Conservation (phyloP, 2,329 filamentous ascomycete species). For the Botrytis pseudocinerea region DNA sequence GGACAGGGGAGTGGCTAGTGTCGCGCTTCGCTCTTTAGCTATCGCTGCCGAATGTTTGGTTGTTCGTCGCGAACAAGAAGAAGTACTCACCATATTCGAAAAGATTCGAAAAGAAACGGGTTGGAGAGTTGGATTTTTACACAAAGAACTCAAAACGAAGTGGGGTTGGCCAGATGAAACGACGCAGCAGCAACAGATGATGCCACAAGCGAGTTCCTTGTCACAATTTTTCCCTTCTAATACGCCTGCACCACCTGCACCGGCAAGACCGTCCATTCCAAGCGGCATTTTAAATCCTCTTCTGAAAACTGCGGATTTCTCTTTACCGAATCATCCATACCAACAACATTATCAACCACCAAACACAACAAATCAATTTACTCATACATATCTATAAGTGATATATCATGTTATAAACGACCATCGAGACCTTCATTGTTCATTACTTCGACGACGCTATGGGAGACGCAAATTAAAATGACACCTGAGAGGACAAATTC, state of each 20-base stretch:
- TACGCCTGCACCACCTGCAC: slow-evolving; percentile 32
- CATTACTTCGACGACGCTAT: background rate
- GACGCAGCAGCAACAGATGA: slow-evolving; percentile 33
- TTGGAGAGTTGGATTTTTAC: slow-evolving; percentile 73
- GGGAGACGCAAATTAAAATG: background rate
- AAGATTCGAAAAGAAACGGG: slow-evolving; percentile 75
- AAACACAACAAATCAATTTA: slow-evolving; percentile 45
- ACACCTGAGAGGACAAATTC: background rate
- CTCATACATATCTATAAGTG: slow-evolving; percentile 34
- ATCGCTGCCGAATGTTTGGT: slow-evolving; percentile 75
- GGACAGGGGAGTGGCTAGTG: slow-evolving; percentile 74
- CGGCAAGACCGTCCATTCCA: slow-evolving; percentile 33
- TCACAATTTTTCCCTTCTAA: slow-evolving; percentile 36
- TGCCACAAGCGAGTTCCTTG: slow-evolving; percentile 33
- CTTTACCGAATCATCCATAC: slow-evolving; percentile 76
- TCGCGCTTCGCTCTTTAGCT: slow-evolving; percentile 76
- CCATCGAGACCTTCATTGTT: background rate
- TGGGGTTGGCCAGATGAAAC: slow-evolving; percentile 68
- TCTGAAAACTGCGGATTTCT: slow-evolving; percentile 72
- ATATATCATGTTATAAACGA: background rate
- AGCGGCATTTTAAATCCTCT: slow-evolving; percentile 67
- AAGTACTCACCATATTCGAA: slow-evolving; percentile 75
- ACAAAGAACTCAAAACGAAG: slow-evolving; percentile 68
- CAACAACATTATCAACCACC: slow-evolving; percentile 78
- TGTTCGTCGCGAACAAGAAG: slow-evolving; percentile 71